Evolutionary conservation across 1,284 basidiomycete species (phyloP).

Genomic region (Cutaneotrichosporon mucoides): DNA sequence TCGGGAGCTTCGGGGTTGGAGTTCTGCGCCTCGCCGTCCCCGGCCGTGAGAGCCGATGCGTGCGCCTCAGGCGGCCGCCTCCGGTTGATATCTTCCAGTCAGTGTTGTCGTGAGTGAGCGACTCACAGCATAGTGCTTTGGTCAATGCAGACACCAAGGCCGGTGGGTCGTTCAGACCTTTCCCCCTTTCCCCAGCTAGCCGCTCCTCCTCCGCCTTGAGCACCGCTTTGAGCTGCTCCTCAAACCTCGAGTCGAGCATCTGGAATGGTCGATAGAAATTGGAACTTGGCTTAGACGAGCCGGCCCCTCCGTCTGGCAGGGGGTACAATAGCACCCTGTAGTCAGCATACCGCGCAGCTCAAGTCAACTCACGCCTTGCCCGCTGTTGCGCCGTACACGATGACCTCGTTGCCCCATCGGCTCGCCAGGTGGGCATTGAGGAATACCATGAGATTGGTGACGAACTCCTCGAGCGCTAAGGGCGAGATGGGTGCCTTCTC

Average conservation of each 20-base stretch:
- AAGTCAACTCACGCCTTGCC: conserved; percentile 57
- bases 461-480: conserved; percentile 62
- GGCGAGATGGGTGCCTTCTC: conserved; percentile 47
- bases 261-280: conserved; percentile 79
- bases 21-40: conserved; percentile 7
- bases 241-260: conserved; percentile 58
- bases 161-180: conserved; percentile 56
- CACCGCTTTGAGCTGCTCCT: conserved; percentile 61
- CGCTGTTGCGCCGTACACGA: conserved; percentile 81
- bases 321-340: conserved; percentile 37
- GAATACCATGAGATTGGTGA: conserved; percentile 80
- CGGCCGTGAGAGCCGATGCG: conserved; percentile 20
- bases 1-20: conserved; percentile 52
- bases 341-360: not conserved
- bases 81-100: conserved; percentile 72
- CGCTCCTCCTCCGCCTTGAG: conserved; percentile 61
- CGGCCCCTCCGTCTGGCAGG: conserved; percentile 37
- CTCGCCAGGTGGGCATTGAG: conserved; percentile 88
- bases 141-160: conserved; percentile 80
- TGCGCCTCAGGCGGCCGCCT: conserved; percentile 53
- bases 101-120: not conserved
- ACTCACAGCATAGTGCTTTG: conserved; percentile 82
- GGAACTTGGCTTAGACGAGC: conserved; percentile 55
- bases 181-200: conserved; percentile 53
- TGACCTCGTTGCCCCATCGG: conserved; percentile 85